phyloP scores from a whole-genome alignment of 1,284 basidiomycete genomes.

The Irpex sp. region DNA sequence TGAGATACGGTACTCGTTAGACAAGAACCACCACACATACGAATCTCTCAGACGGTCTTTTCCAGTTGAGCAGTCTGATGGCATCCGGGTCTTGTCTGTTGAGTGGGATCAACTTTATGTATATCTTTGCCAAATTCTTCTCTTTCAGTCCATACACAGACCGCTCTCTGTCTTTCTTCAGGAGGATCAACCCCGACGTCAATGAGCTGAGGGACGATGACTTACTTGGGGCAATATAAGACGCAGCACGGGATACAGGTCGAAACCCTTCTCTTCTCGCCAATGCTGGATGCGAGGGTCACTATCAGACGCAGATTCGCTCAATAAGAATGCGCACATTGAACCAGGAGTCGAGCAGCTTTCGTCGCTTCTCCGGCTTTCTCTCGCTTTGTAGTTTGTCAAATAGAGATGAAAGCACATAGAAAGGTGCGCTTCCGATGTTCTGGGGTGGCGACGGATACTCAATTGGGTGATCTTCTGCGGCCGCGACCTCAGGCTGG shows the following conservation, averaged over 20 bases:
- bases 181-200: neutral
- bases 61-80: constrained; percentile 84
- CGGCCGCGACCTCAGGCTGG: neutral
- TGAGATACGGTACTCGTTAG: constrained; percentile 1
- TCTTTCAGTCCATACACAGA: constrained; percentile 91
- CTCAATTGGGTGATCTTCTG: constrained; percentile 24
- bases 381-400: constrained; percentile 65
- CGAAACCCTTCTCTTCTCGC: constrained; percentile 69
- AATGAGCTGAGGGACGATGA: constrained; percentile 19
- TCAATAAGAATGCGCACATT: constrained; percentile 45
- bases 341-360: constrained; percentile 67
- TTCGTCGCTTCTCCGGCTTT: constrained; percentile 66
- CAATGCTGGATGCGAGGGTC: constrained; percentile 51
- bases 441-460: constrained; percentile 61
- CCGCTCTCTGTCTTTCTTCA: constrained; percentile 86
- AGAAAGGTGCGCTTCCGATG: constrained; percentile 63
- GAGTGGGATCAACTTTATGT: constrained; percentile 85
- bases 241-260: constrained; percentile 74
- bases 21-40: constrained; percentile 20
- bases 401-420: constrained; percentile 62
- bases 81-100: constrained; percentile 77
- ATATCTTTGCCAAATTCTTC: constrained; percentile 84
- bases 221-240: constrained; percentile 68
- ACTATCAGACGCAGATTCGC: neutral
- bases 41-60: constrained; percentile 73